Percentiles rank a stretch among this genome's conserved stretches.
These are phyloP conservation scores for Exsudoporus frostii DNA, from an alignment of 768 basidiomycete species.

Conservation along the genomic window DNA sequence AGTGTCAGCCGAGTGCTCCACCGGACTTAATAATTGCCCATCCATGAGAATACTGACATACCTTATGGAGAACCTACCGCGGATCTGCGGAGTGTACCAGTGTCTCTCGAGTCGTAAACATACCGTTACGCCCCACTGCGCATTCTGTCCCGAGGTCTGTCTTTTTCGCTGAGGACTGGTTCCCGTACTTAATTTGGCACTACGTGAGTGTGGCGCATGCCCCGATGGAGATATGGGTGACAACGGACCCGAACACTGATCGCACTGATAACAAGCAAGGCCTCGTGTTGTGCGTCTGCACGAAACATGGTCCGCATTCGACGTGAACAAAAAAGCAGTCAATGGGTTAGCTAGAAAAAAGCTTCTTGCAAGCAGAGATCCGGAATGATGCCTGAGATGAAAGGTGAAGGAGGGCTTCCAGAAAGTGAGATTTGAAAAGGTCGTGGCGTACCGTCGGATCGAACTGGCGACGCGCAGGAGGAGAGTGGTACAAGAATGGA, in stretches of 20 bases:
- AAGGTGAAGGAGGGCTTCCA: slow-evolving; percentile 1
- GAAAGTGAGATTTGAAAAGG: neutral
- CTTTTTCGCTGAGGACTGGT: neutral
- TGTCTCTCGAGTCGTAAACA: neutral
- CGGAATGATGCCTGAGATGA: neutral
- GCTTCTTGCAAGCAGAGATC: neutral
- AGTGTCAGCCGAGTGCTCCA: slow-evolving; percentile 19
- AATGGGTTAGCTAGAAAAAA: neutral
- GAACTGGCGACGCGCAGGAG: slow-evolving; percentile 3
- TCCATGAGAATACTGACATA: slow-evolving; percentile 26
- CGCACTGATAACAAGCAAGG: neutral
- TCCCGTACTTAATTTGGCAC: slow-evolving; percentile 2
- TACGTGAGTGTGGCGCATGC: neutral
- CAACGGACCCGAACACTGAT: slow-evolving; percentile 14
- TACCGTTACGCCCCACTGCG: neutral
- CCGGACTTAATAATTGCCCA: slow-evolving; percentile 12
- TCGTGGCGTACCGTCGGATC: slow-evolving; percentile 6
- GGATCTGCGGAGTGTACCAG: slow-evolving; percentile 27
- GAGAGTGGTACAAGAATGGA: slow-evolving; percentile 19
- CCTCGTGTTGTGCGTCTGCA: slow-evolving; percentile 9
- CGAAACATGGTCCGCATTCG: neutral
- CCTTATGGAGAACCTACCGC: slow-evolving; percentile 22
- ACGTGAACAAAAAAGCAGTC: neutral
- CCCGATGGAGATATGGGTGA: neutral
- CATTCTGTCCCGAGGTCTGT: slow-evolving; percentile 15